Conservation (phyloP, 2,329 filamentous ascomycete genomes). For the Metarhizium sp. region DNA sequence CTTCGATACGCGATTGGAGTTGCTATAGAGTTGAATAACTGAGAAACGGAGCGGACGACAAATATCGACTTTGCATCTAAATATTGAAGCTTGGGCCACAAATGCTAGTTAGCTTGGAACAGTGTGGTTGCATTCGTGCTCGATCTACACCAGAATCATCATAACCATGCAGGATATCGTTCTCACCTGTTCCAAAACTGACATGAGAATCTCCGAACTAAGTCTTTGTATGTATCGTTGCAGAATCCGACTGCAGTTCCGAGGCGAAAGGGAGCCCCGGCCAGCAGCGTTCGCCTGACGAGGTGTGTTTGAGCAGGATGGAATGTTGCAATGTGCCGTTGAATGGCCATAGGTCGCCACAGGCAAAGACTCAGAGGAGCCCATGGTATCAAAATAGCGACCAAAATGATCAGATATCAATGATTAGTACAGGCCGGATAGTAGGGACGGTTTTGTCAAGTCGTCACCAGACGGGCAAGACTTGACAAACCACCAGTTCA, state of each 20-base stretch:
- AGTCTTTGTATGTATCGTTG: background rate
- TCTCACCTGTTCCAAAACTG: conserved; percentile 5
- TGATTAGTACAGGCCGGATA: background rate
- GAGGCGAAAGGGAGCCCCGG: background rate
- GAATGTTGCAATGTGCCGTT: background rate
- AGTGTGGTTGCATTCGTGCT: background rate
- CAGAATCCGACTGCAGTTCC: background rate
- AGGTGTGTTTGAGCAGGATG: background rate
- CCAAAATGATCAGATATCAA: background rate
- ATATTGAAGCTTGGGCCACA: background rate
- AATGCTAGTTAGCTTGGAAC: background rate
- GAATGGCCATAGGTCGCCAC: background rate
- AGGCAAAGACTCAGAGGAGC: background rate
- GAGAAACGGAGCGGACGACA: conserved; percentile 27
- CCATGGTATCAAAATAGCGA: background rate
- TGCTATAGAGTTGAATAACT: conserved; percentile 26
- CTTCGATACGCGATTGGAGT: conserved; percentile 33
- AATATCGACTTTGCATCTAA: conserved; percentile 17
- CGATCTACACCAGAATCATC: background rate
- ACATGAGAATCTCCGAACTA: conserved; percentile 2
- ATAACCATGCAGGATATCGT: background rate
- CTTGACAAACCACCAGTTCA: background rate
- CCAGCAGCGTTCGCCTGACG: background rate
- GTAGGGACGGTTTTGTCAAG: background rate
- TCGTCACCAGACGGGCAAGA: background rate